phyloP scores from a whole-genome alignment of 495 filamentous ascomycete species.

The Aspergillus bridgeri region DNA sequence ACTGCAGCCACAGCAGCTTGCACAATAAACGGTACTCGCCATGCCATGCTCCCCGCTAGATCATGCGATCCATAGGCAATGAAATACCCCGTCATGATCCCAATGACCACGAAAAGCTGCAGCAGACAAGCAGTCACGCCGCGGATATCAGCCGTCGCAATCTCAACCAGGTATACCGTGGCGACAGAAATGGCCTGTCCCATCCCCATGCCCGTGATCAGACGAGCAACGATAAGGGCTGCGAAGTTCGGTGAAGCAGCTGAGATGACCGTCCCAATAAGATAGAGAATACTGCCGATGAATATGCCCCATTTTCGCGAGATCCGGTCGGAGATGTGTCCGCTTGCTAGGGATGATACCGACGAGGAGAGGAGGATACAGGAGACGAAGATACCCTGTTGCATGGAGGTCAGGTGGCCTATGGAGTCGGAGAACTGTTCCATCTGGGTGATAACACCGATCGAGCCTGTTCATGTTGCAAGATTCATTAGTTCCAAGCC shows the following conservation, averaged over 20 bases:
- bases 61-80: neutral
- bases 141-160: neutral
- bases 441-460: neutral
- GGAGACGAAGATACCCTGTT: conserved; percentile 12
- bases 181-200: conserved; percentile 16
- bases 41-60: neutral
- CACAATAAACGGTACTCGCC: neutral
- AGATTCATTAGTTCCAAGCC: neutral
- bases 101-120: neutral
- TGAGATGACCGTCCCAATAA: conserved; percentile 4
- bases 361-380: conserved; percentile 13
- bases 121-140: neutral
- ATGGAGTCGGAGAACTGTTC: neutral
- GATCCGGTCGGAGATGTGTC: conserved; percentile 14
- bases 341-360: conserved; percentile 8
- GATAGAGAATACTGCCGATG: conserved; percentile 4
- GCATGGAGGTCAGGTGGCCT: conserved; percentile 6
- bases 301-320: conserved; percentile 15
- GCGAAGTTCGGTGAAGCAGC: conserved; percentile 10
- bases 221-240: conserved; percentile 9
- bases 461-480: neutral
- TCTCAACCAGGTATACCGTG: conserved; percentile 15
- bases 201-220: conserved; percentile 12
- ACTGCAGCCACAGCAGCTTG: neutral
- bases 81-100: neutral